phyloP scores from a whole-genome alignment of 2,329 filamentous ascomycete species.

The Mollisia scopiformis region DNA sequence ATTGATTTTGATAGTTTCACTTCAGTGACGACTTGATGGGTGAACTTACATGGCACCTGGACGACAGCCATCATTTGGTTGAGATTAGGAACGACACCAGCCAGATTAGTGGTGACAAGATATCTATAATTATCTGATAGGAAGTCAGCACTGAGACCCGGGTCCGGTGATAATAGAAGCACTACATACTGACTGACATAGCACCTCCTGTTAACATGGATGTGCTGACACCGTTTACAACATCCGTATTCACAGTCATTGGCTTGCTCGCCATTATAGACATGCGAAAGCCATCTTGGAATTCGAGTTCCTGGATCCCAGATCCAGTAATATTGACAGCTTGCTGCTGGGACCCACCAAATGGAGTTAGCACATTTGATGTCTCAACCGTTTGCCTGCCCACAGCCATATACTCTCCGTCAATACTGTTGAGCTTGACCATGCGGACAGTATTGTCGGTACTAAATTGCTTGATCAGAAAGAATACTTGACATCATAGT shows the following conservation, averaged over 20 bases:
- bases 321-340: conserved; percentile 21
- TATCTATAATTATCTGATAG: conserved; percentile 22
- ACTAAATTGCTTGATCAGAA: neutral
- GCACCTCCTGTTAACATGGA: conserved; percentile 10
- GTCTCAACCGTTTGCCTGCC: conserved; percentile 20
- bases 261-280: conserved; percentile 17
- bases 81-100: conserved; percentile 15
- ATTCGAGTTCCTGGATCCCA: conserved; percentile 24
- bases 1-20: too few species aligned
- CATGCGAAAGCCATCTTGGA: conserved; percentile 23
- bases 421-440: conserved; percentile 18
- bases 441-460: conserved; percentile 21
- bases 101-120: conserved; percentile 19
- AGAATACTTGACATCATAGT: too few species aligned
- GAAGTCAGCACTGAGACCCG: too few species aligned
- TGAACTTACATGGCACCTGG: conserved; percentile 19
- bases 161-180: neutral
- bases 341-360: conserved; percentile 4
- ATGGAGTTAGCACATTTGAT: conserved; percentile 18
- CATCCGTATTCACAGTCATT: conserved; percentile 19
- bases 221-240: conserved; percentile 14
- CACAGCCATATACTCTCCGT: conserved; percentile 21
- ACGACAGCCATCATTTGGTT: conserved; percentile 21
- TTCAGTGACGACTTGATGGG: too few species aligned
- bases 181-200: conserved; percentile 20